phyloP scores from a whole-genome alignment of 2,329 filamentous ascomycete species.

The Scleromitrula shiraiana region DNA sequence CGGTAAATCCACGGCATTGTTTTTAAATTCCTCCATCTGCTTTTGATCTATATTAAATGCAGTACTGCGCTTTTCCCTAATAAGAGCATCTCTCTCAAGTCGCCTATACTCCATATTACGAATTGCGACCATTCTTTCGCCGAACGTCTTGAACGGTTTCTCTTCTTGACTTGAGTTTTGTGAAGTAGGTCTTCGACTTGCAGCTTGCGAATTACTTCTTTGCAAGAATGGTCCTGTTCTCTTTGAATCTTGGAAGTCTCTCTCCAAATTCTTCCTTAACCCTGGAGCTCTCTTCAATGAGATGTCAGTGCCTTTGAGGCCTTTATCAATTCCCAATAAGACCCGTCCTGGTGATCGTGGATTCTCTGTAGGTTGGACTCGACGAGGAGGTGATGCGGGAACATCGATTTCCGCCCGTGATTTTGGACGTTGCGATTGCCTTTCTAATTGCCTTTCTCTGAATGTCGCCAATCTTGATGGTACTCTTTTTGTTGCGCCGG shows the following conservation, averaged over 20 bases:
- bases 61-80: slow-evolving; percentile 45
- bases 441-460: neutral
- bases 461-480: slow-evolving; percentile 20
- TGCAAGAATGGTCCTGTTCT: slow-evolving; percentile 37
- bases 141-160: slow-evolving; percentile 60
- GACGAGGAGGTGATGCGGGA: slow-evolving; percentile 63
- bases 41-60: slow-evolving; percentile 48
- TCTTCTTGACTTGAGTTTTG: slow-evolving; percentile 21
- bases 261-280: slow-evolving; percentile 31
- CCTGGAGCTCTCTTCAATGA: slow-evolving; percentile 69
- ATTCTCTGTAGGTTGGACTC: slow-evolving; percentile 41
- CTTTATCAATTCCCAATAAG: slow-evolving; percentile 83
- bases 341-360: slow-evolving; percentile 73
- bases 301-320: slow-evolving; percentile 69
- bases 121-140: slow-evolving; percentile 72
- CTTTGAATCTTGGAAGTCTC: slow-evolving; percentile 24
- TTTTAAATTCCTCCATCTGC: slow-evolving; percentile 54
- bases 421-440: slow-evolving; percentile 22
- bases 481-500: slow-evolving; percentile 21
- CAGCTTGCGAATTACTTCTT: slow-evolving; percentile 31
- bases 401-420: slow-evolving; percentile 54
- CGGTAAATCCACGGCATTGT: slow-evolving; percentile 46
- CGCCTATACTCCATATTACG: slow-evolving; percentile 47
- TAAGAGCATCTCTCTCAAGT: slow-evolving; percentile 43
- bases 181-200: slow-evolving; percentile 16